Conservation (phyloP, 768 basidiomycete species). For the Sporobolomyces pararoseus region DNA sequence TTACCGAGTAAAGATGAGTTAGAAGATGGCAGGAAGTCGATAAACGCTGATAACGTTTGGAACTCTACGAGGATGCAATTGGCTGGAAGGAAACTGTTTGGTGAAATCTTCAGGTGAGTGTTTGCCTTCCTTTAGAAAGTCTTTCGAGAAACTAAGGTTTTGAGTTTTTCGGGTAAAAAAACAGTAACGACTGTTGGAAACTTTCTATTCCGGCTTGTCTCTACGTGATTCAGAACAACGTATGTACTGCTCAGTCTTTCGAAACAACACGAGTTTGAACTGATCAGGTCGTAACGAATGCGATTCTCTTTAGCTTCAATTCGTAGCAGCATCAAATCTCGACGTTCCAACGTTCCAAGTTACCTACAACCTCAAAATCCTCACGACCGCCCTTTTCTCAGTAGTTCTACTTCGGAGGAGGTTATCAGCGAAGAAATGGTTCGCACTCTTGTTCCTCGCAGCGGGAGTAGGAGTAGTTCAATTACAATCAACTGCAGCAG, state of each 20-base stretch:
- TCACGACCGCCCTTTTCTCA: conserved; percentile 83
- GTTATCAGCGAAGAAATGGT: conserved; percentile 61
- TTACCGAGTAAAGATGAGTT: conserved; percentile 11
- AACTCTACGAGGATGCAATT: background rate
- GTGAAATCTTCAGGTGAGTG: conserved; percentile 41
- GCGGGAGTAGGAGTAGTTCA: conserved; percentile 58
- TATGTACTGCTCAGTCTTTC: conserved; percentile 10
- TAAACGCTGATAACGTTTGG: background rate
- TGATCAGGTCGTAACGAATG: background rate
- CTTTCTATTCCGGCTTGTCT: conserved; percentile 92
- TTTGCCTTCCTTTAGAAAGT: background rate
- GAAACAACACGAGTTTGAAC: background rate
- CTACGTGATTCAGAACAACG: conserved; percentile 57
- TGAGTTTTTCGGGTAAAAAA: conserved; percentile 51
- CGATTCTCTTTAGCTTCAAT: conserved; percentile 96
- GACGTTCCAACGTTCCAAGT: conserved; percentile 96
- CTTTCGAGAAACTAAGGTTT: background rate
- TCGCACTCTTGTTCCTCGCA: conserved; percentile 57
- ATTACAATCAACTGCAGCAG: conserved; percentile 62
- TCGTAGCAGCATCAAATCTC: conserved; percentile 86
- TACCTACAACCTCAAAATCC: conserved; percentile 72
- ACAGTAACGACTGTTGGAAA: conserved; percentile 89
- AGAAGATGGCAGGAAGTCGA: conserved; percentile 1
- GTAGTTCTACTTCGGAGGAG: conserved; percentile 79
- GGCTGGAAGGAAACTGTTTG: conserved; percentile 11